Percentiles rank a stretch among this genome's conserved stretches.
phyloP scores from a whole-genome alignment of 352 stramenopile genomes.

The Pseudoperonospora humuli region DNA sequence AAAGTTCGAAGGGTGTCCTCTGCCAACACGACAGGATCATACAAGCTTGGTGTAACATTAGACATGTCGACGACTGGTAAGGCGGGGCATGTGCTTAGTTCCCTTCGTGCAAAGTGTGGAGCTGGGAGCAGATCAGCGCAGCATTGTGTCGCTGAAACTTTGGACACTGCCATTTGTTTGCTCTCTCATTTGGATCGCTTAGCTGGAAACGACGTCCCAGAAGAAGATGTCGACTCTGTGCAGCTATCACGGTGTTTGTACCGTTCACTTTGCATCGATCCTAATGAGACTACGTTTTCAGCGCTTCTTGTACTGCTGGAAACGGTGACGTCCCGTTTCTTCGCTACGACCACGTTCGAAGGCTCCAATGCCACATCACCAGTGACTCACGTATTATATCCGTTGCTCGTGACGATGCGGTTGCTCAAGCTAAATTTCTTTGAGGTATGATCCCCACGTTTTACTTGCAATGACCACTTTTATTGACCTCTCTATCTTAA shows the following conservation, averaged over 20 bases:
- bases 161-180: conserved; percentile 66
- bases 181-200: conserved; percentile 75
- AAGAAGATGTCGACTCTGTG: conserved; percentile 65
- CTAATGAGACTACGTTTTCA: conserved; percentile 62
- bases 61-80: conserved; percentile 49
- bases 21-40: conserved; percentile 30
- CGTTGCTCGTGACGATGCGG: conserved; percentile 59
- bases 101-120: conserved; percentile 42
- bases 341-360: conserved; percentile 3
- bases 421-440: conserved; percentile 86
- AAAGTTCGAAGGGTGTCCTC: conserved; percentile 30
- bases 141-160: conserved; percentile 38
- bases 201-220: conserved; percentile 62
- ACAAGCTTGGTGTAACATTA: conserved; percentile 38
- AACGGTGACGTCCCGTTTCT: conserved; percentile 27
- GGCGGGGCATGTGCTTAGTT: conserved; percentile 37
- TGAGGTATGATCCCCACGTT: conserved; percentile 42
- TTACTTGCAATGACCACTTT: not conserved
- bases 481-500: conserved; percentile 1
- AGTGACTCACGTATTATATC: conserved; percentile 54
- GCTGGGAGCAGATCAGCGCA: conserved; percentile 22
- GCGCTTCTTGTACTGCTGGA: conserved; percentile 49
- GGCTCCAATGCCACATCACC: conserved; percentile 7
- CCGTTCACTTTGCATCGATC: conserved; percentile 73
- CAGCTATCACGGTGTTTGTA: conserved; percentile 74